Base-by-base conservation (phyloP, 805 yeast species). In the Yarrowia osloensis region DNA sequence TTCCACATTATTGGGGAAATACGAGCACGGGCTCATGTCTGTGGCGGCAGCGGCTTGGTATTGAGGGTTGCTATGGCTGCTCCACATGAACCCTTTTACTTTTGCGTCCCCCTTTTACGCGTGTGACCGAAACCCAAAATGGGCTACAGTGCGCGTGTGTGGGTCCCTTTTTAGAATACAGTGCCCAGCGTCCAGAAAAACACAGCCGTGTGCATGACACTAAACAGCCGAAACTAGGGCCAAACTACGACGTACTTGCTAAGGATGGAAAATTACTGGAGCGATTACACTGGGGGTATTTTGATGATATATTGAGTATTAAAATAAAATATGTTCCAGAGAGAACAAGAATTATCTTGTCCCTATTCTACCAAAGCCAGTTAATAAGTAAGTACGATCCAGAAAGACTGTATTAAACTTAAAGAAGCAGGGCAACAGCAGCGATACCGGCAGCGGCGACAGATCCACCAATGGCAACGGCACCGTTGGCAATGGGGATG, bases 401-500 rank as follows among this genome's bases (percentile, higher is more conserved):
- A 15, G 13, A 49, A n/a, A 49, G 24, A 49, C 37, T 49, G 54
- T 26, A 29, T 49, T 49, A 50, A 50, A 37, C 49, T 57, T 57
- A 57, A 33, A 57, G 63, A 37, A 57, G 63, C 49, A 39, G 26
- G 49, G 63, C 63, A 57, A 40, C 49, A 13, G 63, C 63, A 9
- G 63, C 63, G 19, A 57, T 37, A 26, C 63, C 63, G 28, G 49
- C 63, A 40, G 31, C 26, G 19, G 63, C 63, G 28, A 29, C 49
- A 15, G 63, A 57, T 39, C 63, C 63, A 28, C 49, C 49, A n/a
- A 57, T 24, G 37, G 39, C 63, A 21, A 22, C 63, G 42, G 63
- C 63, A 29, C 63, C 63, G 63, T 57, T 57, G 17, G 63, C 63
- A 57, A 57, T 57, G 63, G 63, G 63, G 49, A 57, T 40, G 42